Base-by-base conservation (phyloP, 371 early-diverging fungal species). In the Syncephalastrum sp. region DNA sequence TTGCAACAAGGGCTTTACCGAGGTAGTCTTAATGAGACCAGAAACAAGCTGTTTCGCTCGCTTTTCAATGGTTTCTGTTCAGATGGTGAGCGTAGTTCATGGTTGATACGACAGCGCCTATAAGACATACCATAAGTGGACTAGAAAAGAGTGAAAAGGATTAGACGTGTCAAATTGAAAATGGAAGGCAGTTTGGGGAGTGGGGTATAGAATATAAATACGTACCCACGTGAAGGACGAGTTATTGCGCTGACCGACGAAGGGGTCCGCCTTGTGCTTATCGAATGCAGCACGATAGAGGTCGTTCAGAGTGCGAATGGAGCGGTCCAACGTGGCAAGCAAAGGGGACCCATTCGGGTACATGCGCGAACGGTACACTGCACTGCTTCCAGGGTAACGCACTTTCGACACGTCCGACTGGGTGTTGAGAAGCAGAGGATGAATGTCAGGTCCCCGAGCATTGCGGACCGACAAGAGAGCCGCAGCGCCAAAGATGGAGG, bases 391-490 rank as follows among this genome's bases (percentile, higher is more conserved):
- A 4, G 81, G 67, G 62, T 83, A 85, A 47, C 92, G 81, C 49
- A 83, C 65, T 17, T 70, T 69, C 44, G 85, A 71, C 25, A 87
- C 81, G 41, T 83, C 75, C 0, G 90, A 72, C 67, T 93, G 94
- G 42, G 85, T 79, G 27, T 87, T 79, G 15, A 92, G 79, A 17
- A 87, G 64, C 19, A 90, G 75, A 17, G 92, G 92, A 63, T 92
- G 91, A 19, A 90, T 76, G 66, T 93, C 93, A 24, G 92, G 87
- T 42, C 79, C 74, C 58, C 83, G 82, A 10, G 82, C 70, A 55
- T 79, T 81, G 49, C 76, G 73, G 57, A 82, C 54, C 3, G 80
- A 79, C 38, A 76, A 24, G 3, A 76, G 49, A 10, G 80, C 67
- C 1, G 74, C 69, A 12, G 80, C 74, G 27, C 76, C 69, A 48